phyloP scores from a whole-genome alignment of 176 grass and related monocot species.

The Raddia distichophylla region DNA sequence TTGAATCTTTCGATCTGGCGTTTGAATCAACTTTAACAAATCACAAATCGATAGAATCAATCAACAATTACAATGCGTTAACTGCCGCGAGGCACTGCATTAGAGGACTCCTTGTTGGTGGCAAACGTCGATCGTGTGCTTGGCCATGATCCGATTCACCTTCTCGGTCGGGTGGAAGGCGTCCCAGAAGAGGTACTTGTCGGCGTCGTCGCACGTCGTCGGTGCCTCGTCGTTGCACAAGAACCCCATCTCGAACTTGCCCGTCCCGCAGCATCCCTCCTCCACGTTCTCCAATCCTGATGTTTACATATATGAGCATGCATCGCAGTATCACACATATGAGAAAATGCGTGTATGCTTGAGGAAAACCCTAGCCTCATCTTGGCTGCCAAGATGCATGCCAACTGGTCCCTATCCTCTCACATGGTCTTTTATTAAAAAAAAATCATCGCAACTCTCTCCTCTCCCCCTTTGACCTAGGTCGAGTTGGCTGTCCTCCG shows the following conservation, averaged over 20 bases:
- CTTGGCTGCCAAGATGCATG: too few relatives aligned
- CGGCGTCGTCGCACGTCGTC: constrained; percentile 61
- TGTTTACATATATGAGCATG: not conserved
- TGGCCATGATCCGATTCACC: constrained; percentile 56
- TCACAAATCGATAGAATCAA: not conserved
- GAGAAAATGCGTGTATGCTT: too few relatives aligned
- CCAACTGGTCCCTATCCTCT: too few relatives aligned
- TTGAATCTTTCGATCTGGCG: not conserved
- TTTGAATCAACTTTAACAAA: not conserved
- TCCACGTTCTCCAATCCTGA: constrained; percentile 79
- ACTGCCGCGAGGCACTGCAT: not conserved
- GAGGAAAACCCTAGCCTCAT: too few relatives aligned
- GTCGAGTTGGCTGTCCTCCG: too few relatives aligned
- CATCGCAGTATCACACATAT: too few relatives aligned
- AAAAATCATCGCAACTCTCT: too few relatives aligned
- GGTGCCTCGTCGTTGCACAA: constrained; percentile 54
- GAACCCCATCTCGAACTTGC: constrained; percentile 71
- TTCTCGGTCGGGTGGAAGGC: constrained; percentile 61
- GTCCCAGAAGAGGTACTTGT: constrained; percentile 57
- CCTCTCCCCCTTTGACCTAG: too few relatives aligned
- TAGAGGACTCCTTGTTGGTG: constrained; percentile 49
- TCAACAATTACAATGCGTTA: not conserved
- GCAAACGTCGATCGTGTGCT: constrained; percentile 46
- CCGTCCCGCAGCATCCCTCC: constrained; percentile 73
- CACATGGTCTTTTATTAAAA: too few relatives aligned